Base-by-base conservation (phyloP, 768 basidiomycete species). In the Polyporus arcularius region DNA sequence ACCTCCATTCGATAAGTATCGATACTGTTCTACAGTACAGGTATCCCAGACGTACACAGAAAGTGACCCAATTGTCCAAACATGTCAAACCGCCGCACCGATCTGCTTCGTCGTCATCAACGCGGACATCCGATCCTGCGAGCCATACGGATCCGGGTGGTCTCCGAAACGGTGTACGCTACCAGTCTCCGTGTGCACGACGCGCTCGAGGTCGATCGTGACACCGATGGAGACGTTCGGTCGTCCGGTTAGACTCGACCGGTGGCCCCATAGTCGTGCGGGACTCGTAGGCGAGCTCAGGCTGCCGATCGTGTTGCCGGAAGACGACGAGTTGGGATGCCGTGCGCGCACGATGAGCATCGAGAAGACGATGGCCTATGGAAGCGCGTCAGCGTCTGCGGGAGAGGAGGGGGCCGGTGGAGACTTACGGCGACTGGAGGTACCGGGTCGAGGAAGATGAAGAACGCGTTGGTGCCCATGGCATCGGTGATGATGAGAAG, bases 301-400 rank as follows among this genome's bases (percentile, higher is more conserved):
- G 21, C 21, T 30, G 9, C 46, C 46, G 21, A 30, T 26, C 7
- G 46, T 48, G 21, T 18, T 14, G 18, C 10, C 6, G 6, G 46
- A 11, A 2, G 26, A 4, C 12, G 18, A 9, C 21, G 46, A 28
- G 26, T 18, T 28, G 18, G 7, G 7, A 35, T 8, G 10, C 9
- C 46, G 56, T 2, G 56, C 56, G 56, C 56, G 56, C 38, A 57
- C 56, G 47, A 57, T 57, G 56, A 57, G 56, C 56, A 57, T 49
- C 14, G 56, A 49, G 56, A 57, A 57, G 47, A 57, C 30, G 39
- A 57, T 39, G 47, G 56, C 56, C 56, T 57, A 35, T 21, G 21
- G 46, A 26, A 21, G 26, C 21, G 30, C 7, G 53, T 54, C 26
- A 54, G 53, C 21, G 11, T 39, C 2, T 7, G 12, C 5, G 7